phyloP scores from a whole-genome alignment of 495 filamentous ascomycete genomes.

The Xylaria curta region DNA sequence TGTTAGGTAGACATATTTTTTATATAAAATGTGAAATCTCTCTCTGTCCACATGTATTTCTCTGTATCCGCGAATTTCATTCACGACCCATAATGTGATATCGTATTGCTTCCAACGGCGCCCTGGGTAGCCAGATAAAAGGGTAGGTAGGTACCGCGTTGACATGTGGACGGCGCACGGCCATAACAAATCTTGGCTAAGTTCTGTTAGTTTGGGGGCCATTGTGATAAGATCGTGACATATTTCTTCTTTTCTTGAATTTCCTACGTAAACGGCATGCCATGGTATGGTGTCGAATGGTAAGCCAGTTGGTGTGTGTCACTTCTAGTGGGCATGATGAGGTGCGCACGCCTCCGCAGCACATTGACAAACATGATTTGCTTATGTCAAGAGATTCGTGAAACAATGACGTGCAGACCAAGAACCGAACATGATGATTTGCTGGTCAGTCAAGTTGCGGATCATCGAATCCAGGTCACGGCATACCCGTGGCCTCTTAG shows the following conservation, averaged over 20 bases:
- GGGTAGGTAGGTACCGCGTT: neutral
- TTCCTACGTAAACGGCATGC: neutral
- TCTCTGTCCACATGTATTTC: neutral
- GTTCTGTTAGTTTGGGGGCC: neutral
- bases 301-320: neutral
- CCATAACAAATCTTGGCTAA: conserved; percentile 24
- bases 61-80: neutral
- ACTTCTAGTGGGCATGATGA: neutral
- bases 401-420: conserved; percentile 5
- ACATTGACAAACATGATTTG: neutral
- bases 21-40: neutral
- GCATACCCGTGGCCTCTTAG: conserved; percentile 12
- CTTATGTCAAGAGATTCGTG: conserved; percentile 10
- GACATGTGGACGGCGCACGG: conserved; percentile 22
- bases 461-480: neutral
- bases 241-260: neutral
- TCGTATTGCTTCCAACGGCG: neutral
- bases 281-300: neutral
- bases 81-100: neutral
- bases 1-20: neutral
- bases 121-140: neutral
- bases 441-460: conserved; percentile 8
- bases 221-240: neutral
- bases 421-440: neutral
- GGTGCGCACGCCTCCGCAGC: conserved; percentile 2